phyloP scores from a whole-genome alignment of 2,329 filamentous ascomycete species.

The Epichloe sylvatica region DNA sequence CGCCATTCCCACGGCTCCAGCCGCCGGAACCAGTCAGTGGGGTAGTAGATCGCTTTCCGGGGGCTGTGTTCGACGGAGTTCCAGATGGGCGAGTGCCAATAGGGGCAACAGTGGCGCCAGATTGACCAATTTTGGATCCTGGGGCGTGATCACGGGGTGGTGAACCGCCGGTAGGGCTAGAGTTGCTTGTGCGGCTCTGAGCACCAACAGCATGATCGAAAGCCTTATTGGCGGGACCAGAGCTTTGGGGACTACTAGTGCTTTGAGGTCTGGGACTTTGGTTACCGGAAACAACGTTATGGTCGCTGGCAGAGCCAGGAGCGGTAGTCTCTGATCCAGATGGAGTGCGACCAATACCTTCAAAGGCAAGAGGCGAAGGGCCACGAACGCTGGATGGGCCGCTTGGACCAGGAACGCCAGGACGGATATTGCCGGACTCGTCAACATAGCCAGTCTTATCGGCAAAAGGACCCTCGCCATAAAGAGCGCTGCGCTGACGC shows the following conservation, averaged over 20 bases:
- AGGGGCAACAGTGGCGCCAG: constrained; percentile 61
- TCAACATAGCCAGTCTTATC: constrained; percentile 54
- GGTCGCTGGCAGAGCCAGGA: constrained; percentile 27
- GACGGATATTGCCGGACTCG: constrained; percentile 48
- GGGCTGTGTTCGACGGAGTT: constrained; percentile 33
- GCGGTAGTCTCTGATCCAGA: constrained; percentile 23
- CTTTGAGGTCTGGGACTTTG: constrained; percentile 61
- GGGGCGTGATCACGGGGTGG: constrained; percentile 53
- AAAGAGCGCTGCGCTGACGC: constrained; percentile 86
- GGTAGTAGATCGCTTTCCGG: constrained; percentile 70
- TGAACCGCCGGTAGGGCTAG: constrained; percentile 66
- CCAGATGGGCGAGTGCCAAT: constrained; percentile 78
- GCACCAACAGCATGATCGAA: constrained; percentile 43
- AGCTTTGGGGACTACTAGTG: constrained; percentile 67
- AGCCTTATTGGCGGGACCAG: constrained; percentile 39
- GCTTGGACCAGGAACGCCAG: constrained; percentile 52
- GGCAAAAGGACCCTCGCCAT: constrained; percentile 62
- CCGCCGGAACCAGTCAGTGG: constrained; percentile 77
- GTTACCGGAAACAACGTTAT: constrained; percentile 25
- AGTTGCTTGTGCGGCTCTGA: constrained; percentile 67
- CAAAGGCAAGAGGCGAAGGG: constrained; percentile 67
- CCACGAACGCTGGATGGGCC: constrained; percentile 54
- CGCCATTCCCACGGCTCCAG: constrained; percentile 69
- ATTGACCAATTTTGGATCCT: constrained; percentile 37
- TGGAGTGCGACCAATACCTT: constrained; percentile 34